phyloP scores from a whole-genome alignment of 768 basidiomycete genomes.

The Suillus fuscotomentosus region DNA sequence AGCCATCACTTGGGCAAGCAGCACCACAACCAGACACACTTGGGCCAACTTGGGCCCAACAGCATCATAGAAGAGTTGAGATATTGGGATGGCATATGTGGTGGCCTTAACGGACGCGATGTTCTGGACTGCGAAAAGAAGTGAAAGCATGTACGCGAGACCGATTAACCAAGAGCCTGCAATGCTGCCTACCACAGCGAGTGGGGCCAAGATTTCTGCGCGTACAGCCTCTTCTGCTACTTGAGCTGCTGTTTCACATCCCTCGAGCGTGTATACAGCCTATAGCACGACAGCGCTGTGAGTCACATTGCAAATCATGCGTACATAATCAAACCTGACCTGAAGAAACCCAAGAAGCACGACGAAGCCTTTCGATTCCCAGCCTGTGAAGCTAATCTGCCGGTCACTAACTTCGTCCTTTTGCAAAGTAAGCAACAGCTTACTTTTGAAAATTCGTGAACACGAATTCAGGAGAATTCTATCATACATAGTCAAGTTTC shows the following conservation, averaged over 20 bases:
- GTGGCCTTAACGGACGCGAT: conserved; percentile 49
- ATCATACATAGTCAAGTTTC: background rate
- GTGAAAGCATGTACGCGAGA: conserved; percentile 55
- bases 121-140: conserved; percentile 56
- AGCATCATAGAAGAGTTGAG: conserved; percentile 56
- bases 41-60: conserved; percentile 45
- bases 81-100: conserved; percentile 53
- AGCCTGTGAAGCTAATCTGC: conserved; percentile 50
- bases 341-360: conserved; percentile 51
- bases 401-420: background rate
- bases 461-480: conserved; percentile 54
- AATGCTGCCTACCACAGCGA: conserved; percentile 53
- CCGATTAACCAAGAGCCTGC: conserved; percentile 58
- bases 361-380: conserved; percentile 52
- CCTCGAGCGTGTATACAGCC: conserved; percentile 61
- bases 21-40: conserved; percentile 50
- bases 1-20: conserved; percentile 53
- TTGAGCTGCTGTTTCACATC: conserved; percentile 63
- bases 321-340: background rate
- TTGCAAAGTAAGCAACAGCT: conserved; percentile 5
- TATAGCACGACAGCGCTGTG: conserved; percentile 35
- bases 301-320: background rate
- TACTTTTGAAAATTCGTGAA: conserved; percentile 59
- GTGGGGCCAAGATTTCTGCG: conserved; percentile 54
- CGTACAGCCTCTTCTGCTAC: conserved; percentile 58